Evolutionary conservation across 108 stramenopile genomes (phyloP).

Genomic region (Pseudonitzschia multistriata): DNA sequence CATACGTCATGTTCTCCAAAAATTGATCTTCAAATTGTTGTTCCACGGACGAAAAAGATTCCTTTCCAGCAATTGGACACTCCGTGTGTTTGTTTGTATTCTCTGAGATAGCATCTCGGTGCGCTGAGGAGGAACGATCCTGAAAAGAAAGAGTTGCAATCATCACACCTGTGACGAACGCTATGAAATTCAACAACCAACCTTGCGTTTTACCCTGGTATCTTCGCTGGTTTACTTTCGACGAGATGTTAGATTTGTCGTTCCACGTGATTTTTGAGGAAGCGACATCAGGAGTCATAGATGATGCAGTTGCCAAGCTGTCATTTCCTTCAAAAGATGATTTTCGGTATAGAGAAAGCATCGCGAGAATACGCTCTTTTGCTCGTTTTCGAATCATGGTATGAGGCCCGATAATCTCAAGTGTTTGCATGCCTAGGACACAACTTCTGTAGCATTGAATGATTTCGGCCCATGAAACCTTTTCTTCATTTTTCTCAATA

Average conservation of each 20-base stretch:
- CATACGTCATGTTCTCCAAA: not conserved
- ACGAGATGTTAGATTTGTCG: not conserved
- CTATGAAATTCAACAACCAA: not conserved
- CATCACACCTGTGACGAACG: not conserved
- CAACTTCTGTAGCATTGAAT: conserved; percentile 61
- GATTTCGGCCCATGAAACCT: conserved; percentile 64
- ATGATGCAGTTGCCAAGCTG: not conserved
- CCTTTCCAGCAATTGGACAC: not conserved
- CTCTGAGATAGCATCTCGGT: not conserved
- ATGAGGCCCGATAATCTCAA: conserved; percentile 34
- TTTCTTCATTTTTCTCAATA: conserved; percentile 12
- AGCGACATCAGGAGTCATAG: not conserved
- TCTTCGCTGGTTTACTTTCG: not conserved
- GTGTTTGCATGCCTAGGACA: conserved; percentile 64
- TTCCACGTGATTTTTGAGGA: not conserved
- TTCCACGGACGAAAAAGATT: not conserved
- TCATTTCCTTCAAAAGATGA: not conserved
- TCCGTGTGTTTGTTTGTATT: not conserved
- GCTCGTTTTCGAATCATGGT: conserved; percentile 28
- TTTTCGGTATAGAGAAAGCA: conserved; percentile 33
- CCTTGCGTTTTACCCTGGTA: not conserved
- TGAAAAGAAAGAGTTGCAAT: not conserved
- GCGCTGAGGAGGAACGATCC: not conserved
- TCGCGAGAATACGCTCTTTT: conserved; percentile 36
- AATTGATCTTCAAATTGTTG: not conserved